Percentiles rank a stretch among this genome's conserved stretches.
Evolutionary conservation across 345 rosid species (phyloP).

Genomic region (Kernera saxatilis): DNA sequence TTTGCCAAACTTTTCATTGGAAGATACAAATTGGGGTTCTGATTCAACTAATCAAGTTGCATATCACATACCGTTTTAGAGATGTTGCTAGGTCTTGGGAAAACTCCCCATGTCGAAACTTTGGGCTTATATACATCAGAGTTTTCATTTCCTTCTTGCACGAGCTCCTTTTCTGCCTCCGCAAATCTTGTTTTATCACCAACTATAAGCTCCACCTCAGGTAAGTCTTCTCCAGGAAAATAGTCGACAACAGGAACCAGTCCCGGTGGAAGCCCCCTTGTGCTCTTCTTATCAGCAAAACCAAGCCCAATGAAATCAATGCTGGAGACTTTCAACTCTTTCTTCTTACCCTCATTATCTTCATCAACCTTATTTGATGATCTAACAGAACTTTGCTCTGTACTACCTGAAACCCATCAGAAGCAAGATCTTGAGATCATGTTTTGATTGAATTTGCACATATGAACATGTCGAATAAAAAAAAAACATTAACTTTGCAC

Average conservation of each 20-base stretch:
- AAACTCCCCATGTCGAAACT: conserved; percentile 94
- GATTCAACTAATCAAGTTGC: neutral
- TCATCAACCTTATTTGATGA: conserved; percentile 22
- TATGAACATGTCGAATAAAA: neutral
- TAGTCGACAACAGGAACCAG: conserved; percentile 53
- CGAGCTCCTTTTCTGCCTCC: conserved; percentile 32
- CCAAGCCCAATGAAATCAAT: conserved; percentile 76
- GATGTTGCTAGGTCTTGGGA: conserved; percentile 82
- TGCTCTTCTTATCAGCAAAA: conserved; percentile 68
- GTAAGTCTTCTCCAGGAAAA: conserved; percentile 53
- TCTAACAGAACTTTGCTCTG: conserved; percentile 28
- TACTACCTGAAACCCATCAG: conserved; percentile 36
- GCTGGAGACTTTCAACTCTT: conserved; percentile 52
- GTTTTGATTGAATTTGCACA: neutral
- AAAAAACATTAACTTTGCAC: neutral
- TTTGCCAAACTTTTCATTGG: neutral
- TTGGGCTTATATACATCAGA: conserved; percentile 67
- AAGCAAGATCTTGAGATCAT: conserved; percentile 16
- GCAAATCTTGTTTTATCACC: conserved; percentile 63
- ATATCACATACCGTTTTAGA: conserved; percentile 56
- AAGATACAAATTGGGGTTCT: neutral
- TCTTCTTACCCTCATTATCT: conserved; percentile 30
- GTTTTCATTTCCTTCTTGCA: conserved; percentile 36
- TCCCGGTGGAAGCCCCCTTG: conserved; percentile 76
- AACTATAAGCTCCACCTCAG: conserved; percentile 82